Evolutionary conservation across 2,329 filamentous ascomycete genomes (phyloP).

Genomic region (Penicillium capsulatum): DNA sequence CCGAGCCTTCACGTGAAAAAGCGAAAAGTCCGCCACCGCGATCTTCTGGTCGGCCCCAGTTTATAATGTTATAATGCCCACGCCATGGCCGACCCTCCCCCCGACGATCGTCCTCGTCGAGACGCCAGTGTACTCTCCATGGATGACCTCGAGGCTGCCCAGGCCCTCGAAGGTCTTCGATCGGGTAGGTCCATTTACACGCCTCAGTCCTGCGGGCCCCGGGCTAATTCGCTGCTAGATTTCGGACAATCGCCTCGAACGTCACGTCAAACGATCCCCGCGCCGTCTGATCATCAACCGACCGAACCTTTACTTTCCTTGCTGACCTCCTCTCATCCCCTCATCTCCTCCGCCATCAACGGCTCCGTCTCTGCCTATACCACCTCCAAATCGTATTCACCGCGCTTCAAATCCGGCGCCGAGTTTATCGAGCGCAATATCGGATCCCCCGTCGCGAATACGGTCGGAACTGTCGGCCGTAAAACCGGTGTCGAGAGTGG

Average conservation of each 20-base stretch:
- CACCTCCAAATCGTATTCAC: slow-evolving; percentile 83
- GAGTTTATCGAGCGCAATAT: slow-evolving; percentile 88
- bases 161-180: slow-evolving; percentile 69
- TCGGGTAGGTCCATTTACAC: slow-evolving; percentile 54
- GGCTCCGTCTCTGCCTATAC: slow-evolving; percentile 81
- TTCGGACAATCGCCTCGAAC: slow-evolving; percentile 62
- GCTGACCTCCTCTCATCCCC: slow-evolving; percentile 80
- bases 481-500: slow-evolving; percentile 84
- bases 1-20: too few species aligned
- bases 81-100: slow-evolving; percentile 39
- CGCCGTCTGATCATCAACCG: slow-evolving; percentile 44
- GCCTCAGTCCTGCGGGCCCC: background rate
- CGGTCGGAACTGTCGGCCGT: slow-evolving; percentile 75
- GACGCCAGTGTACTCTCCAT: slow-evolving; percentile 47
- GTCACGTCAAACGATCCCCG: slow-evolving; percentile 35
- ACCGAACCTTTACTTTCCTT: slow-evolving; percentile 80
- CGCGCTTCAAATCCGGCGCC: slow-evolving; percentile 80
- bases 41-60: background rate
- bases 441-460: slow-evolving; percentile 75
- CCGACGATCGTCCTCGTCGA: slow-evolving; percentile 41
- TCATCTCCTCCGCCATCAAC: slow-evolving; percentile 79
- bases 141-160: slow-evolving; percentile 59
- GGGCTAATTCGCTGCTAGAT: slow-evolving; percentile 45
- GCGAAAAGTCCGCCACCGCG: too few species aligned
- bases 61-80: slow-evolving; percentile 12